Evolutionary conservation across 1,139 yeast genomes (phyloP), one percentile per base, ranked within the genome.

Genomic region (Saccharomyces hybrid): DNA sequence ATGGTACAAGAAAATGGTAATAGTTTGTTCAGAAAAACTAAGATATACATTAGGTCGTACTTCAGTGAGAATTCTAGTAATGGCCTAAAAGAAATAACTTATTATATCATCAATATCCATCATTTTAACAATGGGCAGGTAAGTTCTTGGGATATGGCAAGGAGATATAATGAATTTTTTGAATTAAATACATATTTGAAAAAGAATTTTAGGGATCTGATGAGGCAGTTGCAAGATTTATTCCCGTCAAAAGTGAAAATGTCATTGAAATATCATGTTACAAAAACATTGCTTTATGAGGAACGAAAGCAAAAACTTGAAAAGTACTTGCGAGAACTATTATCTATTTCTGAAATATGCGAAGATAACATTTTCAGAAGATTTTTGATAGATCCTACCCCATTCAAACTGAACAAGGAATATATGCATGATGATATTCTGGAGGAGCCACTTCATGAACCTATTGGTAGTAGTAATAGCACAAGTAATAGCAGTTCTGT

Each of bases 91-190:
- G 87, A 82, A 51, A 86, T 80, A 58, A 80, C 83, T 3, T 73
- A 86, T 54, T 91, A 90, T 68, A 78, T 89, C 46, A 84, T 91
- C 47, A 91, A 86, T 64, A 89, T 90, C 4, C 84, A 83, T 56
- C 83, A 84, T 58, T 68, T 76, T 13, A 62, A 61, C 2, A 75
- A 76, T 16, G 73, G 73, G 5, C 78, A 79, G 6, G 75, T 81
- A 7, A 89, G 93, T 0, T 89, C 91, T 0, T 91, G 97, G 97
- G 83, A 88, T 51, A 88, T 90, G 32, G 95, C 96, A 0, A 74
- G 97, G 61, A 74, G 98, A 55, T 91, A 83, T 65, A 87, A 88
- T 62, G 97, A 91, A 64, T 91, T 91, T 68, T 83, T 78, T 69
- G 81, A 79, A 58, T 74, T 91, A 32, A 84, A 90, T 63, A 83